Conservation (phyloP, 2,329 filamentous ascomycete species). For the Stagonosporopsis chrysanthemi region DNA sequence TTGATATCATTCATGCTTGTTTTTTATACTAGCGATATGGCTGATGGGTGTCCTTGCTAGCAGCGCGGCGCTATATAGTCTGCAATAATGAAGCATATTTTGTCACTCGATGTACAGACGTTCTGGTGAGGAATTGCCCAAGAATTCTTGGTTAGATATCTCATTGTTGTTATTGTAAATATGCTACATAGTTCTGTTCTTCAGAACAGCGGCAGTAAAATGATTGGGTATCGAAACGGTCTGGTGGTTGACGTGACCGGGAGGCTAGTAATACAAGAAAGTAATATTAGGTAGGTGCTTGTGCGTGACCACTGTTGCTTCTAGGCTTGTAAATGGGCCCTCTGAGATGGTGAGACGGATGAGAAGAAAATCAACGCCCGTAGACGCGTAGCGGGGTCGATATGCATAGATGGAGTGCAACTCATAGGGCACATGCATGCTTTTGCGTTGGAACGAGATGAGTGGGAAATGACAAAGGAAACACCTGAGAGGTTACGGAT, state of each 20-base stretch:
- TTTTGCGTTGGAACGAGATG: not conserved
- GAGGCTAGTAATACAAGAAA: not conserved
- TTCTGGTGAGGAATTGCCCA: not conserved
- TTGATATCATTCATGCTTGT: not conserved
- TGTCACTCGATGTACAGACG: not conserved
- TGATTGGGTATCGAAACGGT: constrained; percentile 11
- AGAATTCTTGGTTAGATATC: not conserved
- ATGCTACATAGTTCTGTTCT: not conserved
- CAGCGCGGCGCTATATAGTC: constrained; percentile 2
- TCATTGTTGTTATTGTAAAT: not conserved
- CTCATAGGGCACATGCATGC: not conserved
- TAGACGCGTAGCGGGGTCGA: not conserved
- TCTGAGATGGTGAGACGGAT: not conserved
- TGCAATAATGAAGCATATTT: not conserved
- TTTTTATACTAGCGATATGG: not conserved
- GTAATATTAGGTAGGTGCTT: not conserved
- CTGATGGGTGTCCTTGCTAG: not conserved
- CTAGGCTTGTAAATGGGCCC: constrained; percentile 6
- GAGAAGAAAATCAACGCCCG: not conserved
- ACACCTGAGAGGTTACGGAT: not conserved
- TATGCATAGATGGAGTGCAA: not conserved
- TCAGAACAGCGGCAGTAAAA: not conserved
- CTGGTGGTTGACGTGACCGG: not conserved
- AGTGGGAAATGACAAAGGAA: constrained; percentile 5
- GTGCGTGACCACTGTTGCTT: constrained; percentile 10